A percentile compares a stretch with the other conserved stretches of the same genome.
Evolutionary conservation across 345 rosid genomes (phyloP).

Genomic region (Brassica napus): DNA sequence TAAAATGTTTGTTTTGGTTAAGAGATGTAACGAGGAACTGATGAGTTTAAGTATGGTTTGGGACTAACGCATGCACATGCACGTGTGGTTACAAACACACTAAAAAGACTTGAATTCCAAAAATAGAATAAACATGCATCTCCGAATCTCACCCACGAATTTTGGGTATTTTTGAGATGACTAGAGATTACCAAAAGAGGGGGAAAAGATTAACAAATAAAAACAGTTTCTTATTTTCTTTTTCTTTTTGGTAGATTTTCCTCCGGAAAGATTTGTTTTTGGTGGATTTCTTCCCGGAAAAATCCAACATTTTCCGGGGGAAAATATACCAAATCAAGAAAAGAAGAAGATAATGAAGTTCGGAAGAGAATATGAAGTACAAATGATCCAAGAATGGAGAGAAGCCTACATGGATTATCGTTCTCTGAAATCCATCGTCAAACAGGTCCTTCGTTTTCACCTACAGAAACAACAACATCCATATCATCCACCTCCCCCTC

Average conservation of each 20-base stretch:
- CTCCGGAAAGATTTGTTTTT: conserved; percentile 8
- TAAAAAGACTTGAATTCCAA: background rate
- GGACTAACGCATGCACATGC: background rate
- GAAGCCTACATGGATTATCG: conserved; percentile 86
- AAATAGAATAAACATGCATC: conserved; percentile 14
- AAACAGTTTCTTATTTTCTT: background rate
- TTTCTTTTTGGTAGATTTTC: conserved; percentile 5
- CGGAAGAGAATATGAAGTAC: conserved; percentile 69
- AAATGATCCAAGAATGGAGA: conserved; percentile 85
- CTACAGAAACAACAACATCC: conserved; percentile 27
- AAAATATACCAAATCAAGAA: background rate
- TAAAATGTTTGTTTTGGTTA: background rate
- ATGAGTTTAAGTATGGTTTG: conserved; percentile 16
- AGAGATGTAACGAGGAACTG: conserved; percentile 13
- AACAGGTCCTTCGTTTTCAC: conserved; percentile 43
- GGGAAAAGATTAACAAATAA: background rate
- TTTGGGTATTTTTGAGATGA: background rate
- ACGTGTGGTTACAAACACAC: conserved; percentile 27
- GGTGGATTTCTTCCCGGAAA: conserved; percentile 16
- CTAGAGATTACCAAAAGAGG: background rate
- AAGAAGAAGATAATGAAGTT: conserved; percentile 79
- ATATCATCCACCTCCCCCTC: conserved; percentile 17
- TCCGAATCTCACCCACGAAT: background rate
- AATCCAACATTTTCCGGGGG: conserved; percentile 2
- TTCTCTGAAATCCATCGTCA: conserved; percentile 52